Evolutionary conservation across 2,329 filamentous ascomycete genomes (phyloP).

Genomic region (Curvularia sp.): DNA sequence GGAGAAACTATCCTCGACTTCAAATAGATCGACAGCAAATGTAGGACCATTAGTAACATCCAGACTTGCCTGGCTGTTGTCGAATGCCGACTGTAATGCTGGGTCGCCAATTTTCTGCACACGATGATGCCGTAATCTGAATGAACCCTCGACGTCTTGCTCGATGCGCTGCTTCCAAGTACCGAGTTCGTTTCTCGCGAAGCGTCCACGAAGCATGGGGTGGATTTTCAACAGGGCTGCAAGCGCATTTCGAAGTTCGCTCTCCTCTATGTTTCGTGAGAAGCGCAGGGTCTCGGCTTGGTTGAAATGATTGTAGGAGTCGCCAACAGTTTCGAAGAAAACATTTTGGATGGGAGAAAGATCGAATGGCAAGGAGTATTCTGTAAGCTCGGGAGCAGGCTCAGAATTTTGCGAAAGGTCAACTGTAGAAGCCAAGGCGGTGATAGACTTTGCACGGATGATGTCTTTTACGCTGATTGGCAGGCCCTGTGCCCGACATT

Average conservation of each 20-base stretch:
- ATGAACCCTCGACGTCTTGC: slow-evolving; percentile 33
- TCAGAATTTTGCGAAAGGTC: slow-evolving; percentile 18
- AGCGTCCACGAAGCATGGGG: slow-evolving; percentile 53
- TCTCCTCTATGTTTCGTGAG: slow-evolving; percentile 30
- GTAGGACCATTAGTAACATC: slow-evolving; percentile 49
- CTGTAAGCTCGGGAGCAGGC: slow-evolving; percentile 16
- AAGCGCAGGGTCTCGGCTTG: slow-evolving; percentile 43
- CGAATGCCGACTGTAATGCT: slow-evolving; percentile 33
- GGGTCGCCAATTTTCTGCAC: slow-evolving; percentile 21
- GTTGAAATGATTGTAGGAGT: slow-evolving; percentile 42
- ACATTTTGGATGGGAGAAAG: slow-evolving; percentile 42
- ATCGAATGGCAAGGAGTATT: slow-evolving; percentile 38
- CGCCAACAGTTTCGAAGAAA: slow-evolving; percentile 40
- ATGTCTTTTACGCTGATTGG: slow-evolving; percentile 45
- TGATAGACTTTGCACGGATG: slow-evolving; percentile 44
- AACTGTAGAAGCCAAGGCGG: slow-evolving; percentile 33
- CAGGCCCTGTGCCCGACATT: slow-evolving; percentile 41
- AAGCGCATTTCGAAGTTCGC: slow-evolving; percentile 41
- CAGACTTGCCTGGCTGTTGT: slow-evolving; percentile 42
- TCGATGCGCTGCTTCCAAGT: slow-evolving; percentile 47
- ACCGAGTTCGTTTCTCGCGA: slow-evolving; percentile 33
- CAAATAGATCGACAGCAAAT: slow-evolving; percentile 54
- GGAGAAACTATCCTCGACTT: slow-evolving; percentile 42
- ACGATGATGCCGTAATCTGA: slow-evolving; percentile 35
- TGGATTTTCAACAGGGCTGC: slow-evolving; percentile 46